phyloP scores from a whole-genome alignment of 371 early-diverging fungal species.

The Cokeromyces recurvatus region DNA sequence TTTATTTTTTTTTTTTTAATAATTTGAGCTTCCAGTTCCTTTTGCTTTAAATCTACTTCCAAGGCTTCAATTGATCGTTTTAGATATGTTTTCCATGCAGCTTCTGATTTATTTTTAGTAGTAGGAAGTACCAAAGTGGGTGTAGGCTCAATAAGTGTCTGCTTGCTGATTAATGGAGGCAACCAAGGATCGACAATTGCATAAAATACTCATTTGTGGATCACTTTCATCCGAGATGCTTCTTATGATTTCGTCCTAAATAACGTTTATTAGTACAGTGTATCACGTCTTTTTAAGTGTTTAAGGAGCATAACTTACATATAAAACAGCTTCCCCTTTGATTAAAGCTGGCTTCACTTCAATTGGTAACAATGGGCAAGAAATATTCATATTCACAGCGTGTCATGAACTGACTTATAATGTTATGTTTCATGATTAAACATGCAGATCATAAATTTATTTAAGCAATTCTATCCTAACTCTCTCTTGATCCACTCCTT shows the following conservation, averaged over 20 bases:
- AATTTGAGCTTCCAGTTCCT: conserved; percentile 9
- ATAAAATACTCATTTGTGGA: conserved; percentile 6
- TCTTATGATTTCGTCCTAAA: conserved; percentile 8
- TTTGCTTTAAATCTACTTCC: conserved; percentile 10
- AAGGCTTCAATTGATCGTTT: conserved; percentile 10
- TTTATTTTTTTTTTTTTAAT: conserved; percentile 10
- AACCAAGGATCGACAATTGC: conserved; percentile 13
- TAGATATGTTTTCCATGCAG: conserved; percentile 5
- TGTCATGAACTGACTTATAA: no score
- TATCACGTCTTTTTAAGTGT: conserved; percentile 14
- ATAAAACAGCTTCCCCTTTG: conserved; percentile 8
- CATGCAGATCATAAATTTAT: no score
- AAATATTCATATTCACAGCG: conserved; percentile 14
- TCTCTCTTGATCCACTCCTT: no score
- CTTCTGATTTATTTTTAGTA: conserved; percentile 9
- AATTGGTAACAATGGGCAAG: conserved; percentile 11
- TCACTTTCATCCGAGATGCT: conserved; percentile 10
- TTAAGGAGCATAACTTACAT: conserved; percentile 16
- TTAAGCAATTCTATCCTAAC: no score
- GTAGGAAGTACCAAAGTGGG: background rate
- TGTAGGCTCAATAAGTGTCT: conserved; percentile 5
- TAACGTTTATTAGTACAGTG: conserved; percentile 12
- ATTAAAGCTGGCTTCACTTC: conserved; percentile 14
- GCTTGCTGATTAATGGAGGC: background rate
- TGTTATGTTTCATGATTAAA: no score